Evolutionary conservation across 176 grass and related monocot genomes (phyloP).

Genomic region (Phragmites australis): DNA sequence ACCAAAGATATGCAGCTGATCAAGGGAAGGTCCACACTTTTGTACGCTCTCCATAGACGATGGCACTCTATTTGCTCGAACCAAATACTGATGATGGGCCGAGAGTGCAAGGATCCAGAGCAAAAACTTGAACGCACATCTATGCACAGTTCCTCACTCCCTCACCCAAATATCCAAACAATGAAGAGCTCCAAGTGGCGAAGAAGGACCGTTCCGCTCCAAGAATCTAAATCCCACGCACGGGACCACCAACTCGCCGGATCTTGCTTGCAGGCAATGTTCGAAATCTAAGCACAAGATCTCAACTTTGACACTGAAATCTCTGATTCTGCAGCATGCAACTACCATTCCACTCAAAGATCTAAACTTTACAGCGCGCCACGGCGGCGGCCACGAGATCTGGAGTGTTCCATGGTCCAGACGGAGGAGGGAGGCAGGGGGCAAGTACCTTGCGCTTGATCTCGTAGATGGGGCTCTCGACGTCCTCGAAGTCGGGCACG

Average conservation of each 20-base stretch:
- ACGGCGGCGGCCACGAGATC: slow-evolving; percentile 31
- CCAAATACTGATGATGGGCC: background rate
- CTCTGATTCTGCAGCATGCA: background rate
- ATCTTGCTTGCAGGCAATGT: slow-evolving; percentile 27
- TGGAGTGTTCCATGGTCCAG: background rate
- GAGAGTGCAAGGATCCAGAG: slow-evolving; percentile 8
- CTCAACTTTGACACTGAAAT: background rate
- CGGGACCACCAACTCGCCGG: background rate
- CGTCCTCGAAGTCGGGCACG: slow-evolving; percentile 75
- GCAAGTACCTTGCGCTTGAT: slow-evolving; percentile 83
- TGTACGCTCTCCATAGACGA: background rate
- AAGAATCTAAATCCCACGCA: slow-evolving; percentile 25
- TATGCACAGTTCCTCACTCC: background rate
- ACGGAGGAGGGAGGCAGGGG: slow-evolving; percentile 2
- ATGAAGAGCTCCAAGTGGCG: background rate
- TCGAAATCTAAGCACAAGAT: slow-evolving; percentile 21
- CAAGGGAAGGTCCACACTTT: background rate
- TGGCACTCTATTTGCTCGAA: background rate
- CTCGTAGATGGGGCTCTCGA: slow-evolving; percentile 65
- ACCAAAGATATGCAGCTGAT: background rate
- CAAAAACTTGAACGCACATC: slow-evolving; percentile 2
- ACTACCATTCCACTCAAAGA: slow-evolving; percentile 6
- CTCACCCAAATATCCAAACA: background rate
- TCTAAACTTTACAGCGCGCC: slow-evolving; percentile 31
- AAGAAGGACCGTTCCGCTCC: background rate